Base-by-base conservation (phyloP, 768 basidiomycete genomes). In the Phlegmacium glaucopus region DNA sequence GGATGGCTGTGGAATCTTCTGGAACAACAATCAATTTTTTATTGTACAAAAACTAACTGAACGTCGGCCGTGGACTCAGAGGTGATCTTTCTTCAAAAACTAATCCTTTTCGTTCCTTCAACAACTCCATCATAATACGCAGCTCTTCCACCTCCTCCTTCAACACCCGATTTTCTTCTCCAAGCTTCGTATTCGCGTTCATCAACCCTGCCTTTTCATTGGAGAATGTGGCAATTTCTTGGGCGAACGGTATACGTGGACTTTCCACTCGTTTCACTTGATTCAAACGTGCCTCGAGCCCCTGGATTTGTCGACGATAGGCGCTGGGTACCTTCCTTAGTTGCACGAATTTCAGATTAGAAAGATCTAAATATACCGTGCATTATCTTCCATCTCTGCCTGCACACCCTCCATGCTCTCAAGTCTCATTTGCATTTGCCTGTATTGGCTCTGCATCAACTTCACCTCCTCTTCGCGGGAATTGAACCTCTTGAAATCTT, bases 401-500 rank as follows among this genome's bases (percentile, higher is more conserved):
- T 80, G 79, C 8, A 74, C 69, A 53, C 74, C 67, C 55, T 83
- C 76, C 49, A 80, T 72, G 47, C 78, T 80, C 38, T 82, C 76
- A 6, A 90, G 58, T 2, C 76, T 75, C 51, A 87, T 61, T 54
- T 83, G 74, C 79, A 88, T 80, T 57, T 88, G 82, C 60, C 75
- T 77, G 58, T 78, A 83, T 48, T 75, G 72, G 57, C 71, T 77
- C 41, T 74, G 74, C 67, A 88, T 73, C 2, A 67, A 55, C 34
- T 76, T 70, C 12, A 89, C 72, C 46, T 83, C 72, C 35, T 81
- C 77, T 29, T 74, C 80, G 34, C 81, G 77, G 39, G 79, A 77
- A 48, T 83, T 86, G 51, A 85, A 85, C 54, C 74, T 84, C 45
- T 75, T 71, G 52, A 88, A 87, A 57, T 91, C 89, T 17, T 70